Percentiles rank a stretch among this genome's conserved stretches.
These are phyloP conservation scores for Moringa oleifera DNA, from an alignment of 345 rosid genomes.

Conservation along the genomic window DNA sequence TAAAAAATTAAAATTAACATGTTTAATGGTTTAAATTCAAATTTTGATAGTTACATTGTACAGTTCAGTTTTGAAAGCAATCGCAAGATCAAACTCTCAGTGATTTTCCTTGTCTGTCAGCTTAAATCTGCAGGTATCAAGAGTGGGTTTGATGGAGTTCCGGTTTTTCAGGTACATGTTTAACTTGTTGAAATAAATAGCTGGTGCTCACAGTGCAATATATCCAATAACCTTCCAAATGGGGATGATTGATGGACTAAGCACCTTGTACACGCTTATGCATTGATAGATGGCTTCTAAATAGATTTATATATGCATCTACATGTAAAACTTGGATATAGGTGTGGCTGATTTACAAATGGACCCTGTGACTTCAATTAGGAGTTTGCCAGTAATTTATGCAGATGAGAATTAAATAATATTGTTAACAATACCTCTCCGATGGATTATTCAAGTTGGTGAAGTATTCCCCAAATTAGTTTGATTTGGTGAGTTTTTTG, in stretches of 20 bases:
- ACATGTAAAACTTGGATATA: not conserved
- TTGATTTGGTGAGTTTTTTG: too few species aligned
- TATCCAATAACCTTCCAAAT: not conserved
- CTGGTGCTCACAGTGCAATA: not conserved
- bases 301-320: not conserved
- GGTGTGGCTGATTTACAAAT: not conserved
- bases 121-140: constrained; percentile 49
- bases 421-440: not conserved
- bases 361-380: too few species aligned
- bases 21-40: not conserved
- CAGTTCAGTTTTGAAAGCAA: not conserved
- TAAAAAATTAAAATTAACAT: too few species aligned
- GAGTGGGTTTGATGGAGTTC: constrained; percentile 90
- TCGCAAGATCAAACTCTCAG: constrained; percentile 3
- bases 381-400: not conserved
- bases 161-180: constrained; percentile 76
- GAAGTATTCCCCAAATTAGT: not conserved
- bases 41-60: too few species aligned
- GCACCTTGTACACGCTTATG: not conserved
- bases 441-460: not conserved
- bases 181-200: not conserved
- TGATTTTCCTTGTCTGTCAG: constrained; percentile 31
- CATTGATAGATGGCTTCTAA: not conserved
- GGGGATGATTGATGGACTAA: not conserved
- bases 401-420: not conserved